Conservation (phyloP, 306 rosid genomes). For the Quercus robur region DNA sequence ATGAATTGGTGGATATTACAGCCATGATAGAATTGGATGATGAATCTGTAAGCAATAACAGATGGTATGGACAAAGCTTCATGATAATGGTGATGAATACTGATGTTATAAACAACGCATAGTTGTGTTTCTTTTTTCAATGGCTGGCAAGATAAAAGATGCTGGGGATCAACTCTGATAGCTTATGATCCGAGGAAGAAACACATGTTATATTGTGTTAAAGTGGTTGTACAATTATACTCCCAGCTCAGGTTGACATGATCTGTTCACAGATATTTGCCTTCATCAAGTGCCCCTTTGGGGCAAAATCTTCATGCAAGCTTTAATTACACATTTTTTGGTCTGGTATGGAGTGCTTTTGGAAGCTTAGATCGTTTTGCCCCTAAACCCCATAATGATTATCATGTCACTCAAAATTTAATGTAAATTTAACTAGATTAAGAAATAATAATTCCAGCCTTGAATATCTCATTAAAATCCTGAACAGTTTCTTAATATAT, state of each 20-base stretch:
- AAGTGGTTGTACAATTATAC: neutral
- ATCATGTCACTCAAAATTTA: too few relatives aligned
- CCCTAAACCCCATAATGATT: too few relatives aligned
- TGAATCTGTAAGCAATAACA: slow-evolving; percentile 5
- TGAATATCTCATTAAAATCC: too few relatives aligned
- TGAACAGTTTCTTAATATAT: too few relatives aligned
- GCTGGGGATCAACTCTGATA: neutral
- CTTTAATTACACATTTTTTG: too few relatives aligned
- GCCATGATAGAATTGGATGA: slow-evolving; percentile 7
- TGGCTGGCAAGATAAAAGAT: slow-evolving; percentile 7
- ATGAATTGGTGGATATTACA: neutral
- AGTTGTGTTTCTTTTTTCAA: slow-evolving; percentile 12
- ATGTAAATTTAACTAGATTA: too few relatives aligned
- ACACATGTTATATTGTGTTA: neutral
- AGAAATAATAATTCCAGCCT: too few relatives aligned
- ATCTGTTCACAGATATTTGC: neutral
- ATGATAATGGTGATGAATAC: neutral
- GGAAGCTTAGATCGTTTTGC: too few relatives aligned
- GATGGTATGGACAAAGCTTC: neutral
- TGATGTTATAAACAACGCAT: neutral
- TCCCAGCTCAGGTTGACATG: neutral
- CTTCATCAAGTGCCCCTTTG: neutral
- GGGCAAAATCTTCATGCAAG: neutral
- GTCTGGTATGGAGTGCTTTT: too few relatives aligned
- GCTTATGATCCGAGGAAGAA: neutral